Evolutionary conservation across 1,139 yeast species (phyloP).

Genomic region (Kurtzmaniella quercitrusa): DNA sequence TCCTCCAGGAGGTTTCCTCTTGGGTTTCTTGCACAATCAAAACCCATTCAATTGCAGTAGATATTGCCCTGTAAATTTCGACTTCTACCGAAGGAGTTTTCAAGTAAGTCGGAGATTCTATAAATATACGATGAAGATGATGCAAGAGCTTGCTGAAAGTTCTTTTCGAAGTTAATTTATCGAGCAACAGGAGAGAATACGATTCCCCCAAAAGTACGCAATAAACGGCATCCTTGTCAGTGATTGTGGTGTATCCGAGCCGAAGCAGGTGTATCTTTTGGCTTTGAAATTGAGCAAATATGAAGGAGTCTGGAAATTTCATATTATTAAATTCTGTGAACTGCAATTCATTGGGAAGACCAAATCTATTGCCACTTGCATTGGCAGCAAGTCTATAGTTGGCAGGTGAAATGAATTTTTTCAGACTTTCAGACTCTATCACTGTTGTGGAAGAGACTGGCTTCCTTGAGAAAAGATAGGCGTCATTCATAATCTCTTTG

Average conservation of each 20-base stretch:
- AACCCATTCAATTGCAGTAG: constrained; percentile 28
- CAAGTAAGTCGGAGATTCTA: constrained; percentile 7
- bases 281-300: constrained; percentile 18
- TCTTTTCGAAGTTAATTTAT: constrained; percentile 16
- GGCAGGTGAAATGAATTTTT: constrained; percentile 11
- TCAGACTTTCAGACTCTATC: constrained; percentile 35
- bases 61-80: constrained; percentile 18
- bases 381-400: not conserved
- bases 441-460: constrained; percentile 31
- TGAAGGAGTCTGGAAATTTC: constrained; percentile 11
- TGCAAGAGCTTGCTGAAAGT: constrained; percentile 15
- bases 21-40: constrained; percentile 28
- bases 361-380: not conserved
- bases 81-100: constrained; percentile 5
- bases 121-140: constrained; percentile 12
- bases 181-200: constrained; percentile 24
- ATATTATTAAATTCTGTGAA: constrained; percentile 6
- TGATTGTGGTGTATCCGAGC: constrained; percentile 20
- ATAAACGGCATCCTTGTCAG: constrained; percentile 16
- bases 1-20: constrained; percentile 14
- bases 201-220: constrained; percentile 16
- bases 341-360: not conserved
- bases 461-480: constrained; percentile 22
- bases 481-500: constrained; percentile 11
- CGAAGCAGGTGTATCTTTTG: constrained; percentile 17